These are phyloP conservation scores for Rugonectria rugulosa DNA, from an alignment of 2,329 filamentous ascomycete species.

Conservation along the genomic window DNA sequence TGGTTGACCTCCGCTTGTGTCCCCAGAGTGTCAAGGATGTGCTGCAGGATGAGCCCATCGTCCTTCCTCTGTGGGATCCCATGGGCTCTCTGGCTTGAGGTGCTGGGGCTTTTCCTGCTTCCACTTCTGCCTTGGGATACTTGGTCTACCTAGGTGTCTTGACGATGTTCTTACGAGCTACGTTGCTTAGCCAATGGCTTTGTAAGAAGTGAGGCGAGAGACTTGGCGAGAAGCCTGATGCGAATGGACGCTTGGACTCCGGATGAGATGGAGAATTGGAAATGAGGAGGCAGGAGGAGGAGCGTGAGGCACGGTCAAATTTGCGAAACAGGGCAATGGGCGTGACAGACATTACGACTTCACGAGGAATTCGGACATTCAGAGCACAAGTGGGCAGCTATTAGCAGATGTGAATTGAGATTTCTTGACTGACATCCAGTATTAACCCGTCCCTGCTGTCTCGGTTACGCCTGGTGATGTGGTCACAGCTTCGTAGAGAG, in stretches of 20 bases:
- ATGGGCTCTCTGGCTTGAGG: conserved; percentile 74
- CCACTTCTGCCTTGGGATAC: neutral
- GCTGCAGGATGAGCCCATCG: conserved; percentile 72
- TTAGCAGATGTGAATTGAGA: conserved; percentile 19
- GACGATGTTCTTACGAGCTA: neutral
- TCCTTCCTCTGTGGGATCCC: conserved; percentile 81
- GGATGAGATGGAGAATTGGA: conserved; percentile 9
- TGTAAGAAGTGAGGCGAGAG: neutral
- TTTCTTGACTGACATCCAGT: conserved; percentile 7
- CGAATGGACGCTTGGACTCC: conserved; percentile 4
- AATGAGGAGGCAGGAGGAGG: conserved; percentile 2
- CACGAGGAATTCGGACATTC: conserved; percentile 10
- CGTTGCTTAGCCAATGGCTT: conserved; percentile 5
- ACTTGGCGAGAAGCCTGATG: neutral
- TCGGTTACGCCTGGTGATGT: conserved; percentile 7
- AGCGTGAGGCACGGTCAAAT: conserved; percentile 21
- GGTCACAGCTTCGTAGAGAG: conserved; percentile 2
- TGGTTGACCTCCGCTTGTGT: conserved; percentile 77
- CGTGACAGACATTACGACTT: conserved; percentile 13
- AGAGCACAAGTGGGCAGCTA: conserved; percentile 10
- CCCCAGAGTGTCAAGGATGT: conserved; percentile 73
- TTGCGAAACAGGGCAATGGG: conserved; percentile 17
- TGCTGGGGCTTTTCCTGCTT: neutral
- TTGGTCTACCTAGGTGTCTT: neutral
- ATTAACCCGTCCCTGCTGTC: neutral